Evolutionary conservation across 345 rosid species (phyloP), one percentile per base, ranked within the genome.

Genomic region (Bruguiera parviflora): DNA sequence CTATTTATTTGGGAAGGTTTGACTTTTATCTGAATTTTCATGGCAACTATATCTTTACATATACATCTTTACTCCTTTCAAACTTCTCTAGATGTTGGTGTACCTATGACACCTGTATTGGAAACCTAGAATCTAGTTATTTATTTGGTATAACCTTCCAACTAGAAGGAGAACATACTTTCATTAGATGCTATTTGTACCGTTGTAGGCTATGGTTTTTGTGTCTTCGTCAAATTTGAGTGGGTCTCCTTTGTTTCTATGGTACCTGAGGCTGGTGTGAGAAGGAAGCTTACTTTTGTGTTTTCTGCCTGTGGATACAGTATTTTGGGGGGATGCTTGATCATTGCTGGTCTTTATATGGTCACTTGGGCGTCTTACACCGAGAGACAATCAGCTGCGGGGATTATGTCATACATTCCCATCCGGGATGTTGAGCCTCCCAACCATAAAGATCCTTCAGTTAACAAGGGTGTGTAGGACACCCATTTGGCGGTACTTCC

Each of bases 1-100:
- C 97, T 20, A 79, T 95, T 62, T 92, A 88, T 81, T 74, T 92
- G 80, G 99, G 99, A 86, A 95, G 99, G 99, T 95, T 64, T 58
- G 9, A 31, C 66, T 66, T 43, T 61, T 43, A 43, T 43, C 49
- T 43, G 19, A 43, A 43, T 43, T 43, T 43, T 3, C 18, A 3
- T 43, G 5, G 18, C 49, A 43, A 13, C 49, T 13, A 20, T 29
- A 10, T 24, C 59, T 56, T 56, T 56, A 56, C 28, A 16, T 56
- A 3, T 24, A 56, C 59, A 56, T 27, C 16, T 24, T 27, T 56
- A 18, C 22, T 27, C 10, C 29, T 13, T 43, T 43, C 49, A 43
- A 43, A 43, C 49, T 43, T 43, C 49, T 43, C 49, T 43, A 11
- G 49, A 43, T 43, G 47, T 39, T 39, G 47, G 16, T 39, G 47